Evolutionary conservation across 2,329 filamentous ascomycete genomes (phyloP), one percentile per base, ranked within the genome.

Genomic region (Ophiostoma australiae): DNA sequence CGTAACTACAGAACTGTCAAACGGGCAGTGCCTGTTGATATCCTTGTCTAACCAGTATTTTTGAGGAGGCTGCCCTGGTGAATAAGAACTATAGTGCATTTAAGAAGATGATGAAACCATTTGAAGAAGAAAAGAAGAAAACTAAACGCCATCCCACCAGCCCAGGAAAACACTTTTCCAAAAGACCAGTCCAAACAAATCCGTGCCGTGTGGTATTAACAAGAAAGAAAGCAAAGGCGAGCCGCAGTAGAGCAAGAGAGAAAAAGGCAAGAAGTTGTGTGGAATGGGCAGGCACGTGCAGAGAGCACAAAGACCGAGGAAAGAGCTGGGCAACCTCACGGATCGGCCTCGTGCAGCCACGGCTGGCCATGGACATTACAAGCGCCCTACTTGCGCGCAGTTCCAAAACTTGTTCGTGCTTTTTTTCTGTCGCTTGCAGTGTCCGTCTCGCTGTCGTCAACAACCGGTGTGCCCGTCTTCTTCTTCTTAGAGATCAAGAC

Each of bases 361-460:
- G 44, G 17, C 6, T 5, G 4, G 44, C 44, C 44, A 48, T 48
- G 17, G 44, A 48, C 44, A 6, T 48, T 6, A 4, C 44, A 8
- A 11, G n/a, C n/a, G 52, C n/a, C 20, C 44, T 69, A 75, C 76
- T 86, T 87, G 70, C 85, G 81, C 39, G 81, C 80, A 0, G 84
- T 83, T 20, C 86, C 86, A 77, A 88, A 88, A 75, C 85, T 85
- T 2, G 86, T 87, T 73, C 86, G 81, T 70, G 86, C 84, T 78
- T 88, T 84, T 76, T 84, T 88, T 67, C 80, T 77, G 71, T 85
- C 83, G 68, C 79, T 79, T 20, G 81, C 80, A 15, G 82, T 80
- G 71, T 89, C 87, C 31, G 83, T 85, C 78, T 89, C 87, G 78
- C 86, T 89, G 72, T 89, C 87, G 35, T 86, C 76, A 37, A 71